Evolutionary conservation across 768 basidiomycete genomes (phyloP), one percentile per base, ranked within the genome.

Genomic region (Leucogyrophana mollusca): DNA sequence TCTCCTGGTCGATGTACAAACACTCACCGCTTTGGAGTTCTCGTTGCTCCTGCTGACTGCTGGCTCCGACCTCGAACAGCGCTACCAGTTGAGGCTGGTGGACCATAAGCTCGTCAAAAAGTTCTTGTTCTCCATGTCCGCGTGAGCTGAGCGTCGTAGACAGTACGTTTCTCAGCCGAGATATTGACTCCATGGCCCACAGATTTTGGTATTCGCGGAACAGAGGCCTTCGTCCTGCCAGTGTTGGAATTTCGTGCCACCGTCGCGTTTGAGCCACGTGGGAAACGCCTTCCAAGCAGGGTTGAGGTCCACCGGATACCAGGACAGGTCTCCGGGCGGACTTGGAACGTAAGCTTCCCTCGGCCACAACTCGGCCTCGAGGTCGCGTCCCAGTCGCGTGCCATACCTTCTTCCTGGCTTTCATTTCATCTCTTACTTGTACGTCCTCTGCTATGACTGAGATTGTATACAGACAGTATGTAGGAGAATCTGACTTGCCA

Each of bases 401-500:
- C 27, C 40, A 37, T 22, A 16, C 48, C 46, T 36, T 41, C 10
- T 47, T 34, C 48, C 48, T 36, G 21, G 35, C 50, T 10, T 21
- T 36, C 34, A 36, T 16, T 21, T 21, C 24, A 17, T 40, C 46
- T 21, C 9, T 21, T 51, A 7, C 51, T 60, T 46, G 34, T 20
- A 48, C 51, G 38, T n/a, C 11, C n/a, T 25, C 24, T 40, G 32
- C 40, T 38, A 67, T 61, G 63, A 10, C 58, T 16, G 53, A 55
- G 47, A 81, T 85, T 50, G 59, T 70, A 45, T 93, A 92, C 69
- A 78, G 89, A 54, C 78, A 77, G 55, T 92, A 93, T 64, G 54
- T 67, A 41, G 87, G 88, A 57, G 88, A 91, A 68, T 69, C 77
- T 6, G 90, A 93, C 67, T 75, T 93, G 35, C 82, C 83, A 4